Base-by-base conservation (phyloP, 345 rosid genomes). In the Dimocarpus longan region DNA sequence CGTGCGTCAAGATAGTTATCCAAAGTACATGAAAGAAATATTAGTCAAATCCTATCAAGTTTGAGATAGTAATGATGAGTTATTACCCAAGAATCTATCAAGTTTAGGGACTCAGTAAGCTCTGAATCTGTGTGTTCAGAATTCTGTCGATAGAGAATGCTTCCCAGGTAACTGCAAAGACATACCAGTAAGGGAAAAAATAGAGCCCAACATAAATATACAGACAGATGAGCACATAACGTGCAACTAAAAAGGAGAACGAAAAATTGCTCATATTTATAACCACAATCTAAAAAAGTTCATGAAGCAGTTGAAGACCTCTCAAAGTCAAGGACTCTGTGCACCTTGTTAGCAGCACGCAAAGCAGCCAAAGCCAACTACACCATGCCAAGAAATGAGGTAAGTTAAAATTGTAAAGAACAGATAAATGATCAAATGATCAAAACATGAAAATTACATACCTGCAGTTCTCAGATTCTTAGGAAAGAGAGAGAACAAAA, bases 291-390 rank as follows among this genome's bases (percentile, higher is more conserved):
- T 50, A 18, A 7, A 39, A 73, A 68, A 57, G 24, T 75, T 73
- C 50, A 72, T 63, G 73, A 57, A 69, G 74, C 68, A 46, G 76
- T 32, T 75, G 50, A 80, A 77, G 70, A 95, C 99, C 95, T 91
- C 78, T 93, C 92, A 77, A 90, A 94, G 87, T 96, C 93, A 26
- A 93, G 76, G 59, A 88, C 87, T 75, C 79, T 68, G 78, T 84
- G 89, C 77, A 80, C 79, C 80, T 88, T 89, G 84, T 94, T 96
- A 22, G 97, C 86, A 56, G 57, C 83, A 76, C 86, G 90, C 79
- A 96, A 84, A 78, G 97, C 92, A 62, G 97, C 95, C 90, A 96
- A 79, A 43, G 99, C 97, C 88, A 94, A 87, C 97, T 94, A 93
- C 85, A 79, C 26, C 75, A 72, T 50, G 71, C 26, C 84, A 81